Percentiles rank a stretch among this genome's conserved stretches.
Evolutionary conservation across 2,329 filamentous ascomycete genomes (phyloP).

Genomic region (Hymenoscyphus scutula): DNA sequence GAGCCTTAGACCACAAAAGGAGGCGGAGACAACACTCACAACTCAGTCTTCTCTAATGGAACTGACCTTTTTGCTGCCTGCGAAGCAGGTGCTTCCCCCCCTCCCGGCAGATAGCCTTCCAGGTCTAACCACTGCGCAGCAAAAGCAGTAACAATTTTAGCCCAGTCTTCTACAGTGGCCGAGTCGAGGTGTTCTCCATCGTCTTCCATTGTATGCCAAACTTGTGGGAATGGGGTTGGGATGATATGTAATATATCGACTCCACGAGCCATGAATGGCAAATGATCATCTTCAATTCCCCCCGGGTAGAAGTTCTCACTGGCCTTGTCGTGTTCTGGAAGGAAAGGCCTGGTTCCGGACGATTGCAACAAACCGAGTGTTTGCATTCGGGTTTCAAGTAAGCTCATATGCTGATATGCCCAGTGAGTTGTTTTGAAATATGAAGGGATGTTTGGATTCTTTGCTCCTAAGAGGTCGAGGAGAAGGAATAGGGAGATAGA

Average conservation of each 20-base stretch:
- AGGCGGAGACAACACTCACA: conserved; percentile 33
- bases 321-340: conserved; percentile 61
- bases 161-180: conserved; percentile 82
- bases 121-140: conserved; percentile 90
- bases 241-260: conserved; percentile 91
- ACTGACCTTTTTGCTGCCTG: conserved; percentile 21
- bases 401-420: conserved; percentile 79
- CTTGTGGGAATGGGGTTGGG: conserved; percentile 72
- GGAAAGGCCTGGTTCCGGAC: conserved; percentile 54
- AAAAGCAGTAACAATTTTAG: conserved; percentile 78
- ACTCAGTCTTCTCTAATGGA: conserved; percentile 28
- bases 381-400: conserved; percentile 72
- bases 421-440: conserved; percentile 91
- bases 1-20: conserved; percentile 19
- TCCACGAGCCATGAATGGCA: conserved; percentile 84
- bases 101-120: conserved; percentile 33
- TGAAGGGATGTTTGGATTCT: conserved; percentile 70
- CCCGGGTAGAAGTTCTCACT: conserved; percentile 48
- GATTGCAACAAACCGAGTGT: conserved; percentile 65
- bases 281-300: conserved; percentile 78
- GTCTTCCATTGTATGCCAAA: conserved; percentile 86
- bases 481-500: conserved; percentile 87
- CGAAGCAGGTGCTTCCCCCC: conserved; percentile 8
- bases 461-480: conserved; percentile 80
- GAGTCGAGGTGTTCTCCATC: conserved; percentile 82